These are phyloP conservation scores for Botrytis tulipae DNA, from an alignment of 2,329 filamentous ascomycete species.

Conservation along the genomic window DNA sequence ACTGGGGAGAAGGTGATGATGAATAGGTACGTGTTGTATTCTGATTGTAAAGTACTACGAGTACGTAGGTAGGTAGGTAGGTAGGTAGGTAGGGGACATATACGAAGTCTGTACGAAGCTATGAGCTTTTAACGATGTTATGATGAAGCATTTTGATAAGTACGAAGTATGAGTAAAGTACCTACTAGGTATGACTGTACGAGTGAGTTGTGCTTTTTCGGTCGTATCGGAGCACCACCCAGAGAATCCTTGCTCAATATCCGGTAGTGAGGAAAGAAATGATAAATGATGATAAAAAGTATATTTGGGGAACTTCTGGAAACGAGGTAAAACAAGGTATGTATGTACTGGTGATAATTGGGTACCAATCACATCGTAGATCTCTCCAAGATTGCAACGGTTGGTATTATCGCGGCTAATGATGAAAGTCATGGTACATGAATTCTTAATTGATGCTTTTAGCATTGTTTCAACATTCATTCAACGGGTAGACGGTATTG, in stretches of 20 bases:
- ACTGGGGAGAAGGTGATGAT: neutral
- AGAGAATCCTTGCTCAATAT: slow-evolving; percentile 5
- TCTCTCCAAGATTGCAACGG: slow-evolving; percentile 4
- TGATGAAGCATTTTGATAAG: neutral
- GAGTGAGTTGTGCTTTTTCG: slow-evolving; percentile 2
- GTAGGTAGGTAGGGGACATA: neutral
- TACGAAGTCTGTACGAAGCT: neutral
- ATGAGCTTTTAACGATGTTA: neutral
- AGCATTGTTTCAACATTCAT: neutral
- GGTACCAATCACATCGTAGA: slow-evolving; percentile 9
- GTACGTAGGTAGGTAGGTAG: too few species aligned
- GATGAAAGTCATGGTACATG: neutral
- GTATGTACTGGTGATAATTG: neutral
- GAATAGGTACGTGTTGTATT: neutral
- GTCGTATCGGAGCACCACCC: neutral
- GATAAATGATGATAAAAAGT: neutral
- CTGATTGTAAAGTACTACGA: neutral
- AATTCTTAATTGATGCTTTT: neutral
- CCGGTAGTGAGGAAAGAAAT: neutral
- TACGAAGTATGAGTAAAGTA: neutral
- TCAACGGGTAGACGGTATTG: too few species aligned
- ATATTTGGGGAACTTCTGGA: slow-evolving; percentile 5
- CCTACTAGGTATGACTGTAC: too few species aligned
- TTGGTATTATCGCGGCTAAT: slow-evolving; percentile 5
- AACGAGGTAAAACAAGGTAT: neutral